Evolutionary conservation across 2,329 filamentous ascomycete genomes (phyloP).

Genomic region (Alternaria sp.): DNA sequence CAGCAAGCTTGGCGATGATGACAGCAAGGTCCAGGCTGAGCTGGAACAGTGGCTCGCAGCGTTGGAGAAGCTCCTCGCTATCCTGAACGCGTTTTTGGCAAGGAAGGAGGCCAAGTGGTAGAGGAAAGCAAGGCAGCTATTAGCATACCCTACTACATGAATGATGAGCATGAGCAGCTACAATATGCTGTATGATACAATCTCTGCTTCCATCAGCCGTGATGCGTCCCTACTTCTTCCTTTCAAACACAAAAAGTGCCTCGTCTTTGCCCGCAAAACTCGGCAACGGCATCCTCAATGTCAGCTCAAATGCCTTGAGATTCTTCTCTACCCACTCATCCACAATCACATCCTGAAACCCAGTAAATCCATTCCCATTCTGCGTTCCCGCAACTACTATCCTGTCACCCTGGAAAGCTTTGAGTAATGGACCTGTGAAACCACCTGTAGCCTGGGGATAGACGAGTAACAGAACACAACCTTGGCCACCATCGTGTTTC

Average conservation of each 20-base stretch:
- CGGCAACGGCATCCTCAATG: constrained; percentile 72
- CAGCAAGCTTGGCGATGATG: constrained; percentile 77
- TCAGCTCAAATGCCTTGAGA: constrained; percentile 66
- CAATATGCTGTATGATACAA: neutral
- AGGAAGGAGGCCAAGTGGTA: constrained; percentile 49
- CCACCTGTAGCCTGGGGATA: constrained; percentile 75
- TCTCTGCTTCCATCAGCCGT: neutral
- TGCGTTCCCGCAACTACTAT: constrained; percentile 79
- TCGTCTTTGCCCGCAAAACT: constrained; percentile 83
- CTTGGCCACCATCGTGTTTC: constrained; percentile 55
- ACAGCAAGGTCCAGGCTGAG: constrained; percentile 68
- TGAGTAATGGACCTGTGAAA: constrained; percentile 71
- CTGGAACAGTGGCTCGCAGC: constrained; percentile 77
- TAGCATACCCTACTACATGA: constrained; percentile 2
- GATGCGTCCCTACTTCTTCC: constrained; percentile 27
- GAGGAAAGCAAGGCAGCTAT: neutral
- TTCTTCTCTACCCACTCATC: constrained; percentile 72
- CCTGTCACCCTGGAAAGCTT: constrained; percentile 68
- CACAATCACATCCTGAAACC: constrained; percentile 69
- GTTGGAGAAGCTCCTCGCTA: constrained; percentile 79
- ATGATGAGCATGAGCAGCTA: neutral
- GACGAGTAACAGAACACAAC: constrained; percentile 72
- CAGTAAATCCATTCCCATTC: constrained; percentile 78
- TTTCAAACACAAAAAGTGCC: constrained; percentile 72
- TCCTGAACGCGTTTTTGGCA: constrained; percentile 70